Percentiles rank a stretch among this genome's conserved stretches.
These are phyloP conservation scores for Clarireedia sp. DNA, from an alignment of 2,329 filamentous ascomycete species.

Conservation along the genomic window DNA sequence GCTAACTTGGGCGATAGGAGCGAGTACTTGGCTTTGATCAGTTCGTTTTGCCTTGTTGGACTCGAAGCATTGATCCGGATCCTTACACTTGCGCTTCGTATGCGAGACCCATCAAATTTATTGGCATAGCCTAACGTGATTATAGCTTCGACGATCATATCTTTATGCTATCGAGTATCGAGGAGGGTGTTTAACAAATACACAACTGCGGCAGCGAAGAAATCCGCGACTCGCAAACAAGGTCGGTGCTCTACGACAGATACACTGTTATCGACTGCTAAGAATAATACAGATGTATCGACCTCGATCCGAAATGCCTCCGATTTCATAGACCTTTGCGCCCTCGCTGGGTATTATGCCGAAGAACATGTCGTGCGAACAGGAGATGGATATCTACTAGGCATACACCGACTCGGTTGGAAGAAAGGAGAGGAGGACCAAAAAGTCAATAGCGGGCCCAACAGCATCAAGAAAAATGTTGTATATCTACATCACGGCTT, in stretches of 20 bases:
- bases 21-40: conserved; percentile 81
- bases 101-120: conserved; percentile 26
- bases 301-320: conserved; percentile 74
- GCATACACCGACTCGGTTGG: conserved; percentile 80
- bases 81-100: conserved; percentile 81
- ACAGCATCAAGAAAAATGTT: conserved; percentile 69
- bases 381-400: conserved; percentile 84
- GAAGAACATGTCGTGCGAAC: conserved; percentile 97
- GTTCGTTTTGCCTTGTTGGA: conserved; percentile 74
- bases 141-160: conserved; percentile 68
- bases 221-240: conserved; percentile 60
- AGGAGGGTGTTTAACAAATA: conserved; percentile 75
- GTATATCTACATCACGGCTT: conserved; percentile 93
- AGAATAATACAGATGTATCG: conserved; percentile 49
- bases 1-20: conserved; percentile 39
- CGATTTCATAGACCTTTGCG: conserved; percentile 92
- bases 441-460: conserved; percentile 64
- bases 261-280: conserved; percentile 49
- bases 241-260: conserved; percentile 48
- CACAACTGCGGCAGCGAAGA: conserved; percentile 60
- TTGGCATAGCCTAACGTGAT: neutral
- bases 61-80: conserved; percentile 78
- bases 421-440: conserved; percentile 71
- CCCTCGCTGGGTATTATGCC: conserved; percentile 81
- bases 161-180: conserved; percentile 74